Base-by-base conservation (phyloP, 2,329 filamentous ascomycete species). In the Onygenales sp. region DNA sequence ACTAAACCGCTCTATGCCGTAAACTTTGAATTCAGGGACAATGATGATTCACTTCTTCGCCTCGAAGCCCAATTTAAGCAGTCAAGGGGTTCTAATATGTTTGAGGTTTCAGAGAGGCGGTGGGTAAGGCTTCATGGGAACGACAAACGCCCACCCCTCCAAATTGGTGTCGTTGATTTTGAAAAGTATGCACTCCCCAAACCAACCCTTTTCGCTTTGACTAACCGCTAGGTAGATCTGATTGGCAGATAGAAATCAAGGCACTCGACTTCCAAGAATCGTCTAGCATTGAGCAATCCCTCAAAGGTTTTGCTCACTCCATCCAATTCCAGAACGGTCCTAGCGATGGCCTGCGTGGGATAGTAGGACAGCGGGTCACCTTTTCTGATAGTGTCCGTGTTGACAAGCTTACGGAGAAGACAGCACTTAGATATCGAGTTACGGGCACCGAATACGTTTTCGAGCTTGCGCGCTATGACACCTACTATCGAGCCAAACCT, bases 401-500 rank as follows among this genome's bases (percentile, higher is more conserved):
- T 36, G 61, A 59, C 1, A 58, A 64, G 21, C 61, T 73, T 40
- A 60, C 69, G 6, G 71, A 74, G 51, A 70, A 74, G 46, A 63
- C 69, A 1, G 63, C 69, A 0, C 56, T 73, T 32, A 63, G 64
- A n/a, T 72, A 70, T 49, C 60, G 59, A 2, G 59, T 75, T 42
- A 71, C 67, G 52, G 62, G 63, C 6, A 73, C 71, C 0, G 65
- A 67, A 2, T 72, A 71, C 51, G 63, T 69, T 7, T 62, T 75
- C n/a, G 73, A 74, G 54, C 61, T 75, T 36, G 65, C 69, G 7
- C 67, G 72, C 4, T 73, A 71, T 51, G 72, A 75, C 52, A 60
- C 66, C 36, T 72, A 70, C 44, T 54, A 54, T 39, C 54, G 44
- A 49, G 42, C 27, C 8, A 49, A 8, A 6, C 45, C 45, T 10